Evolutionary conservation across 1,139 yeast species (phyloP), one percentile per base, ranked within the genome.

Genomic region (Torulaspora globosa): DNA sequence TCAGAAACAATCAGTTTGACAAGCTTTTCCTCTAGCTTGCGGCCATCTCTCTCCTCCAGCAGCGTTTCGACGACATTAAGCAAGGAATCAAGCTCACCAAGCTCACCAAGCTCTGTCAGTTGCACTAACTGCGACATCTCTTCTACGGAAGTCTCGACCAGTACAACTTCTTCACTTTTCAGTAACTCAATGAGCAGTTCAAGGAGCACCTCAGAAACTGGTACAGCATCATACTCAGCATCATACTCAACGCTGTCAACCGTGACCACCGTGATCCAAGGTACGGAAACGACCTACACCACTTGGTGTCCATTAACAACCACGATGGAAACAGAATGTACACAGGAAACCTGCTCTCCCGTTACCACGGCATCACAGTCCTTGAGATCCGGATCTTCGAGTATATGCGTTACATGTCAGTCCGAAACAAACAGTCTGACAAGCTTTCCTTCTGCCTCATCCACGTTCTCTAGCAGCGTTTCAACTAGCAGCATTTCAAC

Each of bases 271-370:
- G 35, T 38, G 7, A 21, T 35, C 14, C 21, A 36, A 29, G 46
- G 44, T 10, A 38, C 38, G 2, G 41, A 28, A 23, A 43, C 46
- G 3, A 33, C 39, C 23, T 38, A 36, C 35, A 30, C 45, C 23
- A 44, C 44, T 11, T 41, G 41, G 42, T 38, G 44, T 15, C 76
- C 75, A 43, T 58, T 68, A 46, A 54, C 67, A 14, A 18, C 45
- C 1, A 26, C 40, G 24, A 14, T 29, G 36, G 14, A 23, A 18
- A 16, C 21, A 12, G 23, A 15, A 1, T 31, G 34, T 10, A 9
- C 34, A 3, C 6, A 16, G 5, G 34, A 31, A 11, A 7, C 9
- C 23, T 31, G 34, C 16, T 31, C 19, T 14, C 10, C 33, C 11
- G 19, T 11, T 11, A 16, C 23, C 9, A 16, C 12, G 5, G 8